A percentile compares a stretch with the other conserved stretches of the same genome.
Evolutionary conservation across 129 eudicot species (phyloP).

Genomic region (Flaveria bidentis): DNA sequence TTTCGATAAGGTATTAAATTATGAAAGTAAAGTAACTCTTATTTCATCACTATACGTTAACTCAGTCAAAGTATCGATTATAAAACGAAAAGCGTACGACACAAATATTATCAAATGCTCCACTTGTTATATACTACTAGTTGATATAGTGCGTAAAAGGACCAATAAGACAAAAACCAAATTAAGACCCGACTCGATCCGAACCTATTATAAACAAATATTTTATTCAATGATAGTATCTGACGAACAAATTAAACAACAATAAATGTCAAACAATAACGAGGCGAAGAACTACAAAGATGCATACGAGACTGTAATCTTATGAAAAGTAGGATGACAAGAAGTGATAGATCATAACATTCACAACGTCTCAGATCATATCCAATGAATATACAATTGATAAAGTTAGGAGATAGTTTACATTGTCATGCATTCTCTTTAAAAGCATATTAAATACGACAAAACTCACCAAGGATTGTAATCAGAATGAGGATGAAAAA

Average conservation of each 20-base stretch:
- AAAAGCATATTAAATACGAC: too few species aligned
- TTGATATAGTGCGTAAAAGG: neutral
- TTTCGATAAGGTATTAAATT: neutral
- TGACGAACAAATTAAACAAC: neutral
- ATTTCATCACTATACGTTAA: neutral
- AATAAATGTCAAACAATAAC: neutral
- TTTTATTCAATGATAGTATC: too few species aligned
- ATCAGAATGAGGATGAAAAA: too few species aligned
- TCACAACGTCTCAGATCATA: too few species aligned
- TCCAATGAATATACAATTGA: too few species aligned
- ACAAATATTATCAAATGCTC: neutral
- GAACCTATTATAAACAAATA: too few species aligned
- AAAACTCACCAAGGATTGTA: too few species aligned
- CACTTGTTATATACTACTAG: neutral
- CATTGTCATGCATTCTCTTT: too few species aligned
- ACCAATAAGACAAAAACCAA: neutral
- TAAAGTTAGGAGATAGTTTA: too few species aligned
- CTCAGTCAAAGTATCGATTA: constrained; percentile 1
- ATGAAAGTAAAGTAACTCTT: neutral
- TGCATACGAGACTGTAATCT: too few species aligned
- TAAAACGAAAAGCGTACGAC: neutral
- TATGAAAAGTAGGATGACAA: neutral
- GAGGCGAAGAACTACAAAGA: neutral
- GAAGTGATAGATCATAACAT: neutral
- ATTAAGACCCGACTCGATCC: neutral